Conservation (phyloP, 306 rosid species). For the Glycine soja region DNA sequence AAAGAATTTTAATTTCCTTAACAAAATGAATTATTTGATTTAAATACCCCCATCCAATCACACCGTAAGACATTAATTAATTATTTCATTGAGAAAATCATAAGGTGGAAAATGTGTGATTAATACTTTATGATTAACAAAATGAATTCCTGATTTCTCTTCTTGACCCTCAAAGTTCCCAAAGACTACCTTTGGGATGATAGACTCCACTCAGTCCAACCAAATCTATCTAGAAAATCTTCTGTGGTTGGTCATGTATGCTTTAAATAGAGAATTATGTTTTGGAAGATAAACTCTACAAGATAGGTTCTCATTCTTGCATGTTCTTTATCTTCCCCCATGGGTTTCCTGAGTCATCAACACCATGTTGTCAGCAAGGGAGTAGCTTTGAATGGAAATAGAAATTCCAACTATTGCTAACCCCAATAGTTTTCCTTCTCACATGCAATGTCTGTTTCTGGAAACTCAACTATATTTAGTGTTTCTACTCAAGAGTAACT, state of each 20-base stretch:
- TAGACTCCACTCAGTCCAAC: neutral
- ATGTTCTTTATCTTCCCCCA: slow-evolving; percentile 18
- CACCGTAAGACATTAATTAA: neutral
- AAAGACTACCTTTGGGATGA: neutral
- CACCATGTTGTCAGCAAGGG: slow-evolving; percentile 3
- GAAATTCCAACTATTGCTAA: neutral
- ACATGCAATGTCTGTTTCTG: slow-evolving; percentile 7
- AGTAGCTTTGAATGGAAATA: slow-evolving; percentile 25
- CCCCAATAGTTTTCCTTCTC: slow-evolving; percentile 3
- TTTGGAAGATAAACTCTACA: neutral
- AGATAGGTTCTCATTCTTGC: slow-evolving; percentile 6
- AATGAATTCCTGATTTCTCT: neutral
- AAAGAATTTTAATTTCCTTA: no score
- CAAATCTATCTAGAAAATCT: neutral
- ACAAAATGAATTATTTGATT: no score
- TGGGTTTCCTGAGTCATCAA: neutral
- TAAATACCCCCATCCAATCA: no score
- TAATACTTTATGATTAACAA: neutral
- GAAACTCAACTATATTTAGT: slow-evolving; percentile 13
- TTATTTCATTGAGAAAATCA: neutral
- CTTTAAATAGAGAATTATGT: slow-evolving; percentile 5
- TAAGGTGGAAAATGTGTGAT: neutral
- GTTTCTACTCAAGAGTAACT: slow-evolving; percentile 59
- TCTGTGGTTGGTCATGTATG: neutral
- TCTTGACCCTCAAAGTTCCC: neutral